These are phyloP conservation scores for Pterula multifida DNA, from an alignment of 1,284 basidiomycete genomes.

Conservation along the genomic window DNA sequence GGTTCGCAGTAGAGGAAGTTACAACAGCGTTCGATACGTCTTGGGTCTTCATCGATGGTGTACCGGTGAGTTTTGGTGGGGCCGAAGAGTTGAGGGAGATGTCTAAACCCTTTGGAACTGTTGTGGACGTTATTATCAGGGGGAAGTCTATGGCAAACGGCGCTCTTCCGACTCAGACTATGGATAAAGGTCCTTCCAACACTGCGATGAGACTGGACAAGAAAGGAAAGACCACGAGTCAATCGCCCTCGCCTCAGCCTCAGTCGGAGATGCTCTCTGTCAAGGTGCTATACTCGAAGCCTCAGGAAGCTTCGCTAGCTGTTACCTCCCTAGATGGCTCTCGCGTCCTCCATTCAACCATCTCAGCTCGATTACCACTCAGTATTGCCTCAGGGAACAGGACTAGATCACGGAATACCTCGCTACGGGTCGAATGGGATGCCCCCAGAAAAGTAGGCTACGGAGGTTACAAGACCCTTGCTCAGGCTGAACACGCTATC, in stretches of 20 bases:
- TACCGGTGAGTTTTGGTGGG: conserved; percentile 20
- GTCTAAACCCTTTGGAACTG: conserved; percentile 31
- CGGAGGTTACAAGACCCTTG: conserved; percentile 39
- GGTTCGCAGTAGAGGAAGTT: conserved; percentile 26
- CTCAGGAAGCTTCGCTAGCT: conserved; percentile 36
- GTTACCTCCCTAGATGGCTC: conserved; percentile 33
- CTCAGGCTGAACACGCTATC: conserved; percentile 36
- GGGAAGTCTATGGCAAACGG: background rate
- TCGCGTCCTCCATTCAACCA: conserved; percentile 20
- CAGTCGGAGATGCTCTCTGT: conserved; percentile 18
- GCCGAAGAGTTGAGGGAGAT: conserved; percentile 16
- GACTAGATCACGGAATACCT: conserved; percentile 13
- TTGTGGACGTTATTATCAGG: conserved; percentile 24
- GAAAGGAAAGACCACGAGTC: background rate
- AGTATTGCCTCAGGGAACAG: background rate
- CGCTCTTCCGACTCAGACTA: background rate
- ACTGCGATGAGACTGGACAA: background rate
- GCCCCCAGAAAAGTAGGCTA: conserved; percentile 40
- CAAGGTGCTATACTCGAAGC: conserved; percentile 31
- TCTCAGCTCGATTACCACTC: conserved; percentile 30
- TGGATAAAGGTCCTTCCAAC: background rate
- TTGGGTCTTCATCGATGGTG: conserved; percentile 26
- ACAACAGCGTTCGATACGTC: conserved; percentile 36
- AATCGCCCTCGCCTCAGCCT: background rate
- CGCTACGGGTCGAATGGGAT: conserved; percentile 40